Evolutionary conservation across 257 asterid genomes (phyloP).

Genomic region (Linaria vulgaris): DNA sequence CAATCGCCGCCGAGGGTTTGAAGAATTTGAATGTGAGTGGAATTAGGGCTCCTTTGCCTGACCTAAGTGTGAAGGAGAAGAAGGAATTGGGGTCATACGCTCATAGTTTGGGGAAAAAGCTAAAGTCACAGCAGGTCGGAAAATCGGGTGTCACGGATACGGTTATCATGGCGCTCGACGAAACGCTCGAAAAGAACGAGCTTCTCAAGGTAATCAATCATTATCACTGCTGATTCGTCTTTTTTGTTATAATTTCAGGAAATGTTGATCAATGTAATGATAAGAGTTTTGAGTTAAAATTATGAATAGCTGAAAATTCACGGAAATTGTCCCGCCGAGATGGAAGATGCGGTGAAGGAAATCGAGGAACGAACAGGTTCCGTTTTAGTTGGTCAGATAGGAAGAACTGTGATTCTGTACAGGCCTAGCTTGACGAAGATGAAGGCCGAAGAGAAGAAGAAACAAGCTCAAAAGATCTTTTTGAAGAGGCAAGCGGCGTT

Average conservation of each 20-base stretch:
- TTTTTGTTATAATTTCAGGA: neutral
- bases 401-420: slow-evolving; percentile 88
- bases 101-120: slow-evolving; percentile 82
- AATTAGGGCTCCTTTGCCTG: slow-evolving; percentile 40
- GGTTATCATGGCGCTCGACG: slow-evolving; percentile 65
- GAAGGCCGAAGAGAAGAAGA: slow-evolving; percentile 81
- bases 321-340: slow-evolving; percentile 71
- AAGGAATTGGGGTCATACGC: slow-evolving; percentile 82
- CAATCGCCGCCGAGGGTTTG: slow-evolving; percentile 27
- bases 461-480: slow-evolving; percentile 37
- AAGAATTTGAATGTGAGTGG: slow-evolving; percentile 21
- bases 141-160: slow-evolving; percentile 83
- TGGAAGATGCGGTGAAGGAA: slow-evolving; percentile 69
- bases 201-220: slow-evolving; percentile 67
- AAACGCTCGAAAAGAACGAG: slow-evolving; percentile 91
- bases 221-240: neutral
- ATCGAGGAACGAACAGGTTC: slow-evolving; percentile 75
- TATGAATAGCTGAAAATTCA: slow-evolving; percentile 73
- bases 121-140: slow-evolving; percentile 87
- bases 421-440: slow-evolving; percentile 81
- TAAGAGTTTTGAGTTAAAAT: too few relatives aligned
- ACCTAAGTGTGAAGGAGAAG: slow-evolving; percentile 73
- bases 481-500: slow-evolving; percentile 34
- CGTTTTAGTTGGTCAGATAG: slow-evolving; percentile 66
- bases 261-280: too few relatives aligned